These are phyloP conservation scores for Penicillium occitanis DNA, from an alignment of 2,329 filamentous ascomycete species.

Conservation along the genomic window DNA sequence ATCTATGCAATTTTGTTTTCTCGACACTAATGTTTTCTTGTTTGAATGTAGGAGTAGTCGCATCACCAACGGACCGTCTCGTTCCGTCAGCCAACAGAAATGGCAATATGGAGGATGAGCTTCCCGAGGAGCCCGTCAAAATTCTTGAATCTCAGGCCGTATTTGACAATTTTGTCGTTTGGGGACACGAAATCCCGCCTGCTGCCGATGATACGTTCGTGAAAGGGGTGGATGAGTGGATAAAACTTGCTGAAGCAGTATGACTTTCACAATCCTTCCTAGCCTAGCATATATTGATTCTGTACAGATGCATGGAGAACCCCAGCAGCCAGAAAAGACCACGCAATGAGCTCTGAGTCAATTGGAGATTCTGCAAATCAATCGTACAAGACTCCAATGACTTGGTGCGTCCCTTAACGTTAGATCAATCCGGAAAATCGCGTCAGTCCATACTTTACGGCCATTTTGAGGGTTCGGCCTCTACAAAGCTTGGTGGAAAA, in stretches of 20 bases:
- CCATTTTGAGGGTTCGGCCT: no score
- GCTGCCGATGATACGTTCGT: slow-evolving; percentile 69
- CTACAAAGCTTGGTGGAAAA: no score
- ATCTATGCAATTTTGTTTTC: not conserved
- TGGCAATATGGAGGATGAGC: slow-evolving; percentile 41
- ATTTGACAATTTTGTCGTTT: slow-evolving; percentile 78
- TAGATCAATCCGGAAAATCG: not conserved
- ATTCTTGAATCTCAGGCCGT: slow-evolving; percentile 62
- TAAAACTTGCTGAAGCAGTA: slow-evolving; percentile 69
- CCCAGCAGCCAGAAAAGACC: not conserved
- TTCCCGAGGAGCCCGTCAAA: slow-evolving; percentile 53
- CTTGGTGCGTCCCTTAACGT: no score
- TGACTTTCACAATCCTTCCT: slow-evolving; percentile 28
- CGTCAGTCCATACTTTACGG: no score
- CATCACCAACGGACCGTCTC: slow-evolving; percentile 49
- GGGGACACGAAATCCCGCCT: slow-evolving; percentile 72
- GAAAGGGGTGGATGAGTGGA: slow-evolving; percentile 77
- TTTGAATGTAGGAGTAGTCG: slow-evolving; percentile 54
- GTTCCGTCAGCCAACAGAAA: slow-evolving; percentile 40
- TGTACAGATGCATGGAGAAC: slow-evolving; percentile 15
- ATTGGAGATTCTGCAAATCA: not conserved
- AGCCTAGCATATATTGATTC: not conserved
- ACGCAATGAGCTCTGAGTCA: not conserved
- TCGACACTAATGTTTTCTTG: not conserved
- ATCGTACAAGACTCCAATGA: no score